phyloP scores from a whole-genome alignment of 1,139 yeast genomes.

The Ogataea hybrid region DNA sequence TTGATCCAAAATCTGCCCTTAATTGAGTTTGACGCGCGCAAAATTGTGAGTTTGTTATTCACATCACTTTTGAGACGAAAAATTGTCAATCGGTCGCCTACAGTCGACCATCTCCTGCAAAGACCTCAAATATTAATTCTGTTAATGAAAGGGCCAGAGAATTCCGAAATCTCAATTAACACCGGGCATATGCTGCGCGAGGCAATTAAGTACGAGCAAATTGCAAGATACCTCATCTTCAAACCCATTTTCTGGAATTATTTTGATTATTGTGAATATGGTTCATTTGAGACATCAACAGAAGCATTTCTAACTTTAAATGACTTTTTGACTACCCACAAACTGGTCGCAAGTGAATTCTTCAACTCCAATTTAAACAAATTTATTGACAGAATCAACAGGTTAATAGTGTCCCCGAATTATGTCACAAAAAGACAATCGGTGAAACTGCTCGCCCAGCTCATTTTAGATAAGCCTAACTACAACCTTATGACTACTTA shows the following conservation, averaged over 20 bases:
- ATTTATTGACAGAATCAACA: conserved; percentile 64
- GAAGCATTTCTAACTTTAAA: conserved; percentile 79
- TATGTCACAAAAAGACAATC: conserved; percentile 94
- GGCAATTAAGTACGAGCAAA: conserved; percentile 74
- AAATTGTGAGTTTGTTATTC: conserved; percentile 74
- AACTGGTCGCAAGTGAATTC: conserved; percentile 67
- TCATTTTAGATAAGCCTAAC: conserved; percentile 74
- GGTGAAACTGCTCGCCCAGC: conserved; percentile 69
- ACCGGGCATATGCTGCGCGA: conserved; percentile 83
- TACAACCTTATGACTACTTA: conserved; percentile 71
- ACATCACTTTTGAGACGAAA: conserved; percentile 78
- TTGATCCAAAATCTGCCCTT: conserved; percentile 56
- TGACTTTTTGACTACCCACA: conserved; percentile 70
- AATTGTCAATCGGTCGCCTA: conserved; percentile 74
- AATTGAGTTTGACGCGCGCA: conserved; percentile 86
- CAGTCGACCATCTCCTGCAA: conserved; percentile 75
- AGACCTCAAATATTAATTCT: conserved; percentile 64
- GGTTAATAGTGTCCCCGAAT: conserved; percentile 68
- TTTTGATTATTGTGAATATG: conserved; percentile 72
- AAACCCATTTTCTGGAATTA: conserved; percentile 74
- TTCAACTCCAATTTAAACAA: conserved; percentile 50
- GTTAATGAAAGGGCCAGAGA: conserved; percentile 69
- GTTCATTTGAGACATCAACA: conserved; percentile 85
- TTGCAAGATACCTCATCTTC: conserved; percentile 54
- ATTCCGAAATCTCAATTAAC: conserved; percentile 67